Percentiles rank a stretch among this genome's conserved stretches.
phyloP scores from a whole-genome alignment of 202 grass and related monocot species.

The Panicum hallii region DNA sequence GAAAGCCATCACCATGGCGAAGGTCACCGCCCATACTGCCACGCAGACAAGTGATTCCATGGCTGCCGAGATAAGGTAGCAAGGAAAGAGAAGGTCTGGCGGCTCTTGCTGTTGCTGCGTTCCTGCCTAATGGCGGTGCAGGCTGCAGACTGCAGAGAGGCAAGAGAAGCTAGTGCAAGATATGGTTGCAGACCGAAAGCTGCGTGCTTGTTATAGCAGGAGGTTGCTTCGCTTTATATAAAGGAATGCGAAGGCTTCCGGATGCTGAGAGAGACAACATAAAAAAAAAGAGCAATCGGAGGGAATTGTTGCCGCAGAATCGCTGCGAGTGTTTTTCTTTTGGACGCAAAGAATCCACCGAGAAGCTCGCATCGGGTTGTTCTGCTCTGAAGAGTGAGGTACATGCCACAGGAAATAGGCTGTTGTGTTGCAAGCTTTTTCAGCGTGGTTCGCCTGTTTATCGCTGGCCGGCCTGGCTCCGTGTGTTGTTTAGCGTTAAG shows the following conservation, averaged over 20 bases:
- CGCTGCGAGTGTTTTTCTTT: slow-evolving; percentile 46
- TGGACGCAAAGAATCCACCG: slow-evolving; percentile 32
- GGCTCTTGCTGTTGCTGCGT: not conserved
- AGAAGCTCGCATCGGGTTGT: slow-evolving; percentile 40
- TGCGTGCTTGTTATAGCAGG: slow-evolving; percentile 27
- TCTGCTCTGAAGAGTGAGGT: slow-evolving; percentile 21
- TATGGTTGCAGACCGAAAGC: slow-evolving; percentile 50
- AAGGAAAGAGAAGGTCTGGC: not conserved
- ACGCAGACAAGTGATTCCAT: slow-evolving; percentile 40
- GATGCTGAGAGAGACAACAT: not conserved
- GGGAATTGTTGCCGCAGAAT: slow-evolving; percentile 45
- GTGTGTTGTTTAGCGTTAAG: slow-evolving; percentile 34
- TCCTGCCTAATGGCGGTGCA: slow-evolving; percentile 6
- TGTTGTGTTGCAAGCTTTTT: slow-evolving; percentile 39
- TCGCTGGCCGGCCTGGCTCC: slow-evolving; percentile 20
- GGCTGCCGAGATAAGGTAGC: not conserved
- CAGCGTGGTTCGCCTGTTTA: slow-evolving; percentile 19
- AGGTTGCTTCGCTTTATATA: slow-evolving; percentile 51
- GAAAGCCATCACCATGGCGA: slow-evolving; percentile 39
- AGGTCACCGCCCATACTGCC: slow-evolving; percentile 38
- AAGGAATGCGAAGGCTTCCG: not conserved
- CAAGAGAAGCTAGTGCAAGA: slow-evolving; percentile 51
- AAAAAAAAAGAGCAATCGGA: slow-evolving; percentile 23
- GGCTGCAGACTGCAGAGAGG: not conserved
- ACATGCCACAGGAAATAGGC: slow-evolving; percentile 42